A percentile compares a stretch with the other conserved stretches of the same genome.
Conservation (phyloP, 495 filamentous ascomycete species). For the Lasiosphaeris hirsuta region DNA sequence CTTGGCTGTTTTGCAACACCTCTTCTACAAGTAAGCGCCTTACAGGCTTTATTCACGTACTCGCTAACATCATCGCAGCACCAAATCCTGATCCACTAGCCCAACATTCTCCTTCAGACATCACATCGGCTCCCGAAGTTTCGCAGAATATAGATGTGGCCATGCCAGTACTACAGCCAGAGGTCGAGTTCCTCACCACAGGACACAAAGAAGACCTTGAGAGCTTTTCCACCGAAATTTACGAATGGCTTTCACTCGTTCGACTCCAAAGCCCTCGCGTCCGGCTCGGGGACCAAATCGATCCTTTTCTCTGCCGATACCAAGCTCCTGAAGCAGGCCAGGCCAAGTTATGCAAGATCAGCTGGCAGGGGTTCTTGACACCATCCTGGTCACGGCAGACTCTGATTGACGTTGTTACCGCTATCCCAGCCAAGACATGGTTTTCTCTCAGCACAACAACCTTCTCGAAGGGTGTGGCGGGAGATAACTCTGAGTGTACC, state of each 20-base stretch:
- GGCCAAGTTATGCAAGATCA: conserved; percentile 45
- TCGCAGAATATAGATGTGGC: conserved; percentile 33
- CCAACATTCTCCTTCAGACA: conserved; percentile 51
- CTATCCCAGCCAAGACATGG: conserved; percentile 44
- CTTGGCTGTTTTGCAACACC: conserved; percentile 80
- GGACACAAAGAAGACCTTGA: conserved; percentile 46
- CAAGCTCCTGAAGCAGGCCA: conserved; percentile 49
- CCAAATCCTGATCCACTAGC: conserved; percentile 50
- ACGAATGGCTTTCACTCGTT: conserved; percentile 83
- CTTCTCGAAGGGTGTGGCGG: conserved; percentile 42
- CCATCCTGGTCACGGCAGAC: conserved; percentile 43
- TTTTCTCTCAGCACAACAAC: conserved; percentile 47
- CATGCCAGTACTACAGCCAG: conserved; percentile 50
- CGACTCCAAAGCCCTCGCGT: conserved; percentile 72
- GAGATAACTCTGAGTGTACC: conserved; percentile 43
- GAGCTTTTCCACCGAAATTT: conserved; percentile 59
- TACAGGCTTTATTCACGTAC: background rate
- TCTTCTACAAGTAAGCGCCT: conserved; percentile 34
- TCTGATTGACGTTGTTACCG: conserved; percentile 38
- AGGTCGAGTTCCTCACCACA: conserved; percentile 35
- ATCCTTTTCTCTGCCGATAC: conserved; percentile 82
- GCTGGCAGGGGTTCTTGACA: conserved; percentile 52
- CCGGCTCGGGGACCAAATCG: conserved; percentile 60
- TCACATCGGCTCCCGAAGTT: conserved; percentile 34
- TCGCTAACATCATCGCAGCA: conserved; percentile 27